Evolutionary conservation across 1,284 basidiomycete species (phyloP).

Genomic region (Sanghuangporus baumii): DNA sequence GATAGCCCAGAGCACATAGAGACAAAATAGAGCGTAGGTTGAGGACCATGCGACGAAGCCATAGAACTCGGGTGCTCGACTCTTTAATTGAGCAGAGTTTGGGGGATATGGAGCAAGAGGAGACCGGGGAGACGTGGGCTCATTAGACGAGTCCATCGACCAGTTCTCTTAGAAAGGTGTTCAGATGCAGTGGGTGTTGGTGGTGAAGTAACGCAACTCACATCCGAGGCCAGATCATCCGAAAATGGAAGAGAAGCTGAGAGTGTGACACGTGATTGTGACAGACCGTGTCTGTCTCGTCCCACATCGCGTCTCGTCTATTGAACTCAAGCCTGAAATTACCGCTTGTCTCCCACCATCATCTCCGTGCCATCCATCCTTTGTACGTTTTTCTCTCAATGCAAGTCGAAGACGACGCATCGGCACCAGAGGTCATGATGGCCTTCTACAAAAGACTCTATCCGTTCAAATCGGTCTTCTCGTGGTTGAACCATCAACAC

Average conservation of each 20-base stretch:
- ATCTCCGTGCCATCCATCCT: background rate
- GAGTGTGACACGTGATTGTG: constrained; percentile 4
- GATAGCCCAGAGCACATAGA: constrained; percentile 67
- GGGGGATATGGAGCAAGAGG: constrained; percentile 50
- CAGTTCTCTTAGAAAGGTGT: background rate
- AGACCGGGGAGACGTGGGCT: constrained; percentile 45
- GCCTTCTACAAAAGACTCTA: constrained; percentile 90
- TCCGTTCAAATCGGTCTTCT: constrained; percentile 90
- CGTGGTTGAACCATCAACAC: constrained; percentile 93
- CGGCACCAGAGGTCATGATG: constrained; percentile 67
- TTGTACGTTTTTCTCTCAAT: constrained; percentile 4
- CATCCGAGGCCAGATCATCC: background rate
- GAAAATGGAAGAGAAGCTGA: background rate
- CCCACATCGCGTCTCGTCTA: background rate
- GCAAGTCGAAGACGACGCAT: constrained; percentile 28
- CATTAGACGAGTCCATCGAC: constrained; percentile 4
- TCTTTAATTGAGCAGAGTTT: constrained; percentile 38
- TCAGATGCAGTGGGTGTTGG: background rate
- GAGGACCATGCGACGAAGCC: constrained; percentile 82
- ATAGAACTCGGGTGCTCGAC: constrained; percentile 77
- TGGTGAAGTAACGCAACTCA: no score
- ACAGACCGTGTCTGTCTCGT: background rate
- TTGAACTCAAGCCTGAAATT: background rate
- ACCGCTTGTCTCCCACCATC: background rate
- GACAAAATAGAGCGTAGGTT: constrained; percentile 64